Base-by-base conservation (phyloP, 2,329 filamentous ascomycete species). In the Claviceps sp. region DNA sequence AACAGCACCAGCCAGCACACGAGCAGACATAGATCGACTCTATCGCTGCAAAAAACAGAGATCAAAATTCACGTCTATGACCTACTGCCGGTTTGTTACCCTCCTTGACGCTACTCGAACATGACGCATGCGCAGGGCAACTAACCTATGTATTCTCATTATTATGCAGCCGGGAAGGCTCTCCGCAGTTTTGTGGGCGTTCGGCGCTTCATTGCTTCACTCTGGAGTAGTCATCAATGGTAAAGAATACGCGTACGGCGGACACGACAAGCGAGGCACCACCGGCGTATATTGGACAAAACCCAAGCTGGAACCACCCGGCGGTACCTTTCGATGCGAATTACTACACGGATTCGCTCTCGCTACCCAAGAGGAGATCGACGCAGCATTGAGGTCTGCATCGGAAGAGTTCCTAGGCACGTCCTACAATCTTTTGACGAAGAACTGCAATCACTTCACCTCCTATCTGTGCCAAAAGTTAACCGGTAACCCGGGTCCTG, bases 381-480 rank as follows among this genome's bases (percentile, higher is more conserved):
- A 89, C 50, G 63, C 72, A 14, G 83, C 87, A 42, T 77, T 94
- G 45, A 79, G 77, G 59, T 73, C 74, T 52, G 84, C 83, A 13
- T 87, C 84, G 1, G 77, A 84, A 43, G 76, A 83, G 58, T 94
- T 93, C 60, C 75, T 82, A 52, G 88, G 88, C 24, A 82, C 82
- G 0, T 77, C 78, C 14, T 93, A 94, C 68, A 91, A 93, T 61
- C 77, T 94, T 14, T 74, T 94, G 45, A 89, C 83, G 19, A 82
- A 82, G 59, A 94, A 94, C 67, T 94, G 88, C 75, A 94, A 94
- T 65, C 88, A 94, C 65, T 94, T 94, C 65, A 91, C 87, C 2
- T 81, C 81, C 19, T 81, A 85, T 60, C 75, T 94, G 17, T 89
- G 85, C 67, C 74, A 84, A 64, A 79, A 78, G 58, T 74, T 94